Base-by-base conservation (phyloP, 2,329 filamentous ascomycete species). In the Coniochaeta sp. region DNA sequence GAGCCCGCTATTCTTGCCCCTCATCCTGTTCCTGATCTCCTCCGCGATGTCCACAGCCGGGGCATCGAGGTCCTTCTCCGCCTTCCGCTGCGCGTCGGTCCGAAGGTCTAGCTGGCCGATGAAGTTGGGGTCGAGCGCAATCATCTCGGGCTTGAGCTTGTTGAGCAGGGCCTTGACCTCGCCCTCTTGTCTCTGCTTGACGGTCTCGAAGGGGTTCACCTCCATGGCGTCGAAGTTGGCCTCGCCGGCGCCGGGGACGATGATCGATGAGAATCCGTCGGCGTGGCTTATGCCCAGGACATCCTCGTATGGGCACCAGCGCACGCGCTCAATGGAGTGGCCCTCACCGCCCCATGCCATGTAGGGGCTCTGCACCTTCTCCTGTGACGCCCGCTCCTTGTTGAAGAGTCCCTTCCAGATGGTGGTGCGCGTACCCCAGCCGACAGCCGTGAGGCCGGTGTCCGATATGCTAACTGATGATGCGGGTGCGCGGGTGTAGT, bases 91-190 rank as follows among this genome's bases (percentile, higher is more conserved):
- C 71, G 88, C 79, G 55, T 91, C 83, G 31, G 86, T 89, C 49
- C 88, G 81, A 52, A 91, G 75, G 65, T 99, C 91, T 28, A 99
- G 77, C 59, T 85, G 89, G 51, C 94, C 94, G 61, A 99, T 83
- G 65, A 91, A 95, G 68, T 94, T 87, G 59, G 94, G 92, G 65
- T 99, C 86, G 20, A 99, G 76, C 1, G 90, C 89, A 56, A 99
- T 99, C 90, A 97, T 99, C 65, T 96, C 92, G 3, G 94, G 92
- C 63, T 91, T 84, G 47, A 99, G 77, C 74, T 99, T 99, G 77
- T 95, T 95, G 61, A 99, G 82, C 57, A 99, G 77, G 12, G 81
- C 77, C 74, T 88, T 90, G 67, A 99, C 91, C 70, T 99, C 94
- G 49, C 81, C 79, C 70, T 99, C 94, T 69, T 95, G 91, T 62